Base-by-base conservation (phyloP, 768 basidiomycete genomes). In the Candolleomyces efflorescens region DNA sequence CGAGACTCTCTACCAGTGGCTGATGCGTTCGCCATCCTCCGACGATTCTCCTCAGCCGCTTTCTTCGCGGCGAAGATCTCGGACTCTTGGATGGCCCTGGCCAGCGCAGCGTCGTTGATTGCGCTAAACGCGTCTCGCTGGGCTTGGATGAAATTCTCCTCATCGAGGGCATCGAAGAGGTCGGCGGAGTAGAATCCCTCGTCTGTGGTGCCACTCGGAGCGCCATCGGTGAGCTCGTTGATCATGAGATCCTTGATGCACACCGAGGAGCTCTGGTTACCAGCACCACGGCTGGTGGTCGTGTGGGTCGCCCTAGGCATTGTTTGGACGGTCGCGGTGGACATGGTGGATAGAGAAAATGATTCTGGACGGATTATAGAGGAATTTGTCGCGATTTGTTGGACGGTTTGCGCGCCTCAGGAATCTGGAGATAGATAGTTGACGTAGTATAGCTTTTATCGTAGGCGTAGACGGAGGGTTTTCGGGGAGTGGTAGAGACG, bases 101-200 rank as follows among this genome's bases (percentile, higher is more conserved):
- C 66, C 26, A 73, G 54, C 43, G 59, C 59, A 5, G 60, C 64
- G 36, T 63, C 63, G 53, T 72, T 67, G 55, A 65, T 65, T 15
- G 65, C 68, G 56, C 68, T 65, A 23, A 71, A 62, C 26, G 71
- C 71, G 15, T 68, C 64, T 10, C 63, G 53, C 59, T 73, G 72
- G 0, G 69, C 69, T 7, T 64, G 51, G 39, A 73, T 59, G 55
- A 69, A 71, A 0, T 66, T 62, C n/a, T 56, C 64, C 56, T 68
- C 66, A 59, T 70, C 68, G 49, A 66, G 52, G 9, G 59, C 53
- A 48, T 65, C 61, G 36, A 55, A 60, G 18, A 64, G 26, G 22
- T 39, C 60, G 4, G 60, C 48, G 15, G 49, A 39, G 26, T 51
- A 57, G 49, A 57, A 57, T 15, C 49, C 56, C 12, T 51, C 20